phyloP scores from a whole-genome alignment of 2,329 filamentous ascomycete species.

The Calonectria hongkongensis region DNA sequence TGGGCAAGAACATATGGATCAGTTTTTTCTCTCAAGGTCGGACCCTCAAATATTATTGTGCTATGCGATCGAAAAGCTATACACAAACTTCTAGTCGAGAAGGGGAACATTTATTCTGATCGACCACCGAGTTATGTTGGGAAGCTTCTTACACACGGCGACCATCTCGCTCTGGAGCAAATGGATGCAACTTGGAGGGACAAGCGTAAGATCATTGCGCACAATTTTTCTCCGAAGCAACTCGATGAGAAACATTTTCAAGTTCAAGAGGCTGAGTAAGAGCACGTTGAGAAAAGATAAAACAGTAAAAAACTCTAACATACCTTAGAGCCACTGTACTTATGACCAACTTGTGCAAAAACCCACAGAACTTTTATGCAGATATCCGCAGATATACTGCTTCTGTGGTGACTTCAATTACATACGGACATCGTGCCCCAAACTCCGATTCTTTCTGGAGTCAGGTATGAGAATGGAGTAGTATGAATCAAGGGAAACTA shows the following conservation, averaged over 20 bases:
- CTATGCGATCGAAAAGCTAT: slow-evolving; percentile 64
- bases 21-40: slow-evolving; percentile 65
- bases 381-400: too few relatives aligned
- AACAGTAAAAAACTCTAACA: too few relatives aligned
- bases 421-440: too few relatives aligned
- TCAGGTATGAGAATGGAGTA: too few relatives aligned
- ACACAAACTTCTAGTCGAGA: slow-evolving; percentile 8
- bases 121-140: not conserved
- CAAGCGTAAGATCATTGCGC: slow-evolving; percentile 7
- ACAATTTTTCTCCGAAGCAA: not conserved
- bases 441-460: too few relatives aligned
- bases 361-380: too few relatives aligned
- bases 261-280: too few relatives aligned
- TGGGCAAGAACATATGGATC: slow-evolving; percentile 66
- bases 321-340: too few relatives aligned
- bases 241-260: not conserved
- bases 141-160: not conserved
- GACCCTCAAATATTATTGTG: slow-evolving; percentile 62
- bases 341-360: too few relatives aligned
- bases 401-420: too few relatives aligned
- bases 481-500: too few relatives aligned
- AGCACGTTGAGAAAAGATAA: too few relatives aligned
- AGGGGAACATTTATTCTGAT: slow-evolving; percentile 13
- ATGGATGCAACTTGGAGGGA: not conserved
- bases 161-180: slow-evolving; percentile 16